Base-by-base conservation (phyloP, 2,329 filamentous ascomycete genomes). In the Botrytis paeoniae region DNA sequence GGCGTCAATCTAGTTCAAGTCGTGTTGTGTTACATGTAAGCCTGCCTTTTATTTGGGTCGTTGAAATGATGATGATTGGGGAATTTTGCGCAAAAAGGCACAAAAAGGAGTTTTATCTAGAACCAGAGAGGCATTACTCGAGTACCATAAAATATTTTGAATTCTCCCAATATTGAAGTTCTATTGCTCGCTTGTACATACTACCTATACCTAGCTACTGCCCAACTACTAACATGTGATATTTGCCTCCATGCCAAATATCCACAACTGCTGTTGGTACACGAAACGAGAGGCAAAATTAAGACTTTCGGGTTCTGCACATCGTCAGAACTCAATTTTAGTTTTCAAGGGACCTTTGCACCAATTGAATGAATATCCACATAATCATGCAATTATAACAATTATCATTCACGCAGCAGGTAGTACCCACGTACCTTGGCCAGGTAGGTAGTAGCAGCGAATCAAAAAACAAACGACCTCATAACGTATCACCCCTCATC, bases 21-120 rank as follows among this genome's bases (percentile, higher is more conserved):
- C 60, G 60, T 62, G 37, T 54, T 64, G 37, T 72, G 70, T 69
- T 69, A 66, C 32, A 45, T 43, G 70, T 41, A 69, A 59, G 48
- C 59, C 60, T 48, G 61, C 29, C 48, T 65, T 65, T 71, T 73
- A 54, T n/a, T 68, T 73, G 16, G 51, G n/a, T 72, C 43, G 16
- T 51, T 48, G 51, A 72, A 65, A 75, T 70, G 60, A 64, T 78
- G 76, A 76, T 69, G 37, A 57, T 59, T 29, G 48, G 62, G 62
- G 51, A 22, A 32, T 41, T 25, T 68, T 69, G 39, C 39, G 78
- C 75, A 75, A 74, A 76, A 78, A 79, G 78, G 74, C 77, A 77
- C 77, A 77, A 69, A 69, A 57, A 76, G 76, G 75, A 76, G 77
- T 79, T 68, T 66, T 79, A 78, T 78, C 71, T 80, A 80, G 78